Evolutionary conservation across 176 grass and related monocot species (phyloP).

Genomic region (Panicum miliaceum): DNA sequence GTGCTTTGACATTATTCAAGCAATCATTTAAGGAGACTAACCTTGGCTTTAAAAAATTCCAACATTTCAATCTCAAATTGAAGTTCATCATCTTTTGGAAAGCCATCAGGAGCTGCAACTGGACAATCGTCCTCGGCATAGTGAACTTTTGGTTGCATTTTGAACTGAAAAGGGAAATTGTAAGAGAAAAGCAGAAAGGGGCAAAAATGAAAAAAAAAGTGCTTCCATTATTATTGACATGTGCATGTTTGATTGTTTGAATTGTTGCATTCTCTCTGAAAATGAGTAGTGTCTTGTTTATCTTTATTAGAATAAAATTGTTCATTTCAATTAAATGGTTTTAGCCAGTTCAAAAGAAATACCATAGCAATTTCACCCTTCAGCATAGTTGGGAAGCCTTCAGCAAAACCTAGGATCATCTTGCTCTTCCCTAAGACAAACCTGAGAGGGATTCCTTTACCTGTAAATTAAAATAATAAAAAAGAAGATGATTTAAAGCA

Average conservation of each 20-base stretch:
- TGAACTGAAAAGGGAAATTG: conserved; percentile 74
- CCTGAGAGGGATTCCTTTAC: conserved; percentile 83
- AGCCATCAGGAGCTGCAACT: conserved; percentile 73
- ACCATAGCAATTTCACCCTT: conserved; percentile 95
- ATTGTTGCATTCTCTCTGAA: not conserved
- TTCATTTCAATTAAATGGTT: not conserved
- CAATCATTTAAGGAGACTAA: conserved; percentile 37
- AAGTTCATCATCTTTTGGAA: conserved; percentile 90
- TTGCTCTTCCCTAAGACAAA: conserved; percentile 93
- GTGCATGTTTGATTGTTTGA: conserved; percentile 10
- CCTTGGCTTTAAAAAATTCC: conserved; percentile 95
- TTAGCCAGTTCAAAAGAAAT: conserved; percentile 44
- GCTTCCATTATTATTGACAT: not conserved
- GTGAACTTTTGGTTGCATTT: conserved; percentile 97
- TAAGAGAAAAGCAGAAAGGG: not conserved
- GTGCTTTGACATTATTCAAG: conserved; percentile 10
- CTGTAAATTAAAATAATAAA: conserved; percentile 54
- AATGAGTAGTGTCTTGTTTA: not conserved
- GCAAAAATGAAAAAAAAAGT: conserved; percentile 5
- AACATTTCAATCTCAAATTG: conserved; percentile 97
- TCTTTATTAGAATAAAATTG: conserved; percentile 18
- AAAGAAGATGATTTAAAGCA: conserved; percentile 39
- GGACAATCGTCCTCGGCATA: conserved; percentile 90
- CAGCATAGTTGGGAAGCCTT: conserved; percentile 89
- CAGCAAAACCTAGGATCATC: conserved; percentile 93